phyloP scores from a whole-genome alignment of 2,329 filamentous ascomycete genomes.

The Colletotrichum tofieldiae region DNA sequence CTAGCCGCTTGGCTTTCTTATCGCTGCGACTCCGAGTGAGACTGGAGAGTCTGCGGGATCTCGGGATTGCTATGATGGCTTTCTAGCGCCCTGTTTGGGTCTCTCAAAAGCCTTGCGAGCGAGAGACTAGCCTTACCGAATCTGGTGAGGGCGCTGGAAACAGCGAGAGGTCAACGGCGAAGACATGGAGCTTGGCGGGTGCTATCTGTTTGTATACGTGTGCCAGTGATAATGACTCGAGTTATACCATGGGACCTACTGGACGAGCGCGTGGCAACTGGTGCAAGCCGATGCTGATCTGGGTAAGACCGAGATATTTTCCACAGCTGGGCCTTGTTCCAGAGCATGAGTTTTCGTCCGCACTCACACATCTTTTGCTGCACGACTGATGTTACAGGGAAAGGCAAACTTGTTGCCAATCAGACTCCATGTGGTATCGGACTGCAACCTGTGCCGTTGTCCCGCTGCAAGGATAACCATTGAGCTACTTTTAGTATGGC shows the following conservation, averaged over 20 bases:
- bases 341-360: not conserved
- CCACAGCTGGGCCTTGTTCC: not conserved
- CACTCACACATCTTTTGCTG: not conserved
- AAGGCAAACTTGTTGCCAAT: not conserved
- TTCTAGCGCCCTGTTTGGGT: not conserved
- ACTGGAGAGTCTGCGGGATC: constrained; percentile 17
- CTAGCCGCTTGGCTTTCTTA: constrained; percentile 14
- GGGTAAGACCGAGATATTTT: not conserved
- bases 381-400: not conserved
- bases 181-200: too few relatives aligned
- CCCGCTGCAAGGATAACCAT: constrained; percentile 29
- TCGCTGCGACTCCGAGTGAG: constrained; percentile 16
- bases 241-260: not conserved
- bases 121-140: not conserved
- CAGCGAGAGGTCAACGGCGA: not conserved
- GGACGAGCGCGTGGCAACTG: too few relatives aligned
- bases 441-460: not conserved
- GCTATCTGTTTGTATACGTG: not conserved
- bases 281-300: not conserved
- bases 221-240: not conserved
- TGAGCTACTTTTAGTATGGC: constrained; percentile 6
- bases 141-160: not conserved
- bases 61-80: constrained; percentile 12
- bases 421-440: constrained; percentile 2
- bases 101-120: not conserved